Conservation (phyloP, 129 eudicot species). For the Pittosporum tobira region DNA sequence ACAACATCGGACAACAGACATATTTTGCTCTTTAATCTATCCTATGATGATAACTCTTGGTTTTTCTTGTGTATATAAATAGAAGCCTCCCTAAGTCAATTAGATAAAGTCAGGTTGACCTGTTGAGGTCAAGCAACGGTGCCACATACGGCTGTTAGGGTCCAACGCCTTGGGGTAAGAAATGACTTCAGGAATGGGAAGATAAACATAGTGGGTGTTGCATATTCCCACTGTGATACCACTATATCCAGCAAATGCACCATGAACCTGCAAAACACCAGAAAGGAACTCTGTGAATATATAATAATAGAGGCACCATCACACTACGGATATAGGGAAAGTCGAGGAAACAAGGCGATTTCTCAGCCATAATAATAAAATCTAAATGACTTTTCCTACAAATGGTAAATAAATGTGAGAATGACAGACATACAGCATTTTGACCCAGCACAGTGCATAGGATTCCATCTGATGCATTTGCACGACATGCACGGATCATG, state of each 20-base stretch:
- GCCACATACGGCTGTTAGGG: conserved; percentile 99
- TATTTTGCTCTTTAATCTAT: conserved; percentile 11
- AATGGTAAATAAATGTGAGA: conserved; percentile 1
- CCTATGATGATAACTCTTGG: conserved; percentile 2
- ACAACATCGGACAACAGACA: conserved; percentile 2
- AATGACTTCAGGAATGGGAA: conserved; percentile 95
- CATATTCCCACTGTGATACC: conserved; percentile 97
- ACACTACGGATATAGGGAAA: neutral
- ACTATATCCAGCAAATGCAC: conserved; percentile 98
- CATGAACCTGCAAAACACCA: conserved; percentile 71
- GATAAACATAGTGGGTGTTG: conserved; percentile 93
- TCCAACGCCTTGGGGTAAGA: conserved; percentile 66
- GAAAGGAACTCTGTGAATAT: neutral
- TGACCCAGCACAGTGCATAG: conserved; percentile 98
- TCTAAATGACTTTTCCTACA: neutral
- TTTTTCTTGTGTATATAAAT: conserved; percentile 2
- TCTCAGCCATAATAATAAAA: too few species aligned
- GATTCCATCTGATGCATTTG: conserved; percentile 98
- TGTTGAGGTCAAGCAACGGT: conserved; percentile 97
- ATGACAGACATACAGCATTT: conserved; percentile 73
- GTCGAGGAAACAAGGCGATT: too few species aligned
- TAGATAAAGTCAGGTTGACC: conserved; percentile 94
- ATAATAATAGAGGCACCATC: neutral
- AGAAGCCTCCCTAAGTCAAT: conserved; percentile 11
- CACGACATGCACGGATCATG: conserved; percentile 99